These are phyloP conservation scores for Sarocladium brachiariae DNA, from an alignment of 2,329 filamentous ascomycete genomes.

Conservation along the genomic window DNA sequence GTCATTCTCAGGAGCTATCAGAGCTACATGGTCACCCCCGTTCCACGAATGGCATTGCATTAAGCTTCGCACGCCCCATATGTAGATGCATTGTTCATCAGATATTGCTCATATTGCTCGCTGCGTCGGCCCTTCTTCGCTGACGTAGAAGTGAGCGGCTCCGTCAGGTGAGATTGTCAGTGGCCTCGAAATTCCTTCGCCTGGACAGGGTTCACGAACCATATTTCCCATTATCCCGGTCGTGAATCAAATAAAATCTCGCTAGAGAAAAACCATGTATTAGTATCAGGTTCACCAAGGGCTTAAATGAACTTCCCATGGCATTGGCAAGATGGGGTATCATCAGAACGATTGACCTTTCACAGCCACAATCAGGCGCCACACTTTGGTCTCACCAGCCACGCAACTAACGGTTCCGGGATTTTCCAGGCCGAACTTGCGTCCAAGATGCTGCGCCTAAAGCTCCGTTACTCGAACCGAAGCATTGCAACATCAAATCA, in stretches of 20 bases:
- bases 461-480: slow-evolving; percentile 11
- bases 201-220: neutral
- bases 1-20: neutral
- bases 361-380: slow-evolving; percentile 8
- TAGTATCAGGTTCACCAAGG: neutral
- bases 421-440: slow-evolving; percentile 4
- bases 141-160: neutral
- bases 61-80: neutral
- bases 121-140: neutral
- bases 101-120: neutral
- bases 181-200: no score
- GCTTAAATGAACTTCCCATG: neutral
- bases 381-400: neutral
- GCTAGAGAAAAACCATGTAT: neutral
- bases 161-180: no score
- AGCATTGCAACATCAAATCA: slow-evolving; percentile 10
- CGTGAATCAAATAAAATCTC: neutral
- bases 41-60: slow-evolving; percentile 5
- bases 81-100: neutral
- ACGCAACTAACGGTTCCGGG: neutral
- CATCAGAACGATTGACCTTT: no score
- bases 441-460: slow-evolving; percentile 3
- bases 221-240: neutral
- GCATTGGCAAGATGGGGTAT: no score
- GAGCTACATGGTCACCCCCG: neutral